Evolutionary conservation across 2,329 filamentous ascomycete genomes (phyloP).

Genomic region (Sphaceloma murrayae): DNA sequence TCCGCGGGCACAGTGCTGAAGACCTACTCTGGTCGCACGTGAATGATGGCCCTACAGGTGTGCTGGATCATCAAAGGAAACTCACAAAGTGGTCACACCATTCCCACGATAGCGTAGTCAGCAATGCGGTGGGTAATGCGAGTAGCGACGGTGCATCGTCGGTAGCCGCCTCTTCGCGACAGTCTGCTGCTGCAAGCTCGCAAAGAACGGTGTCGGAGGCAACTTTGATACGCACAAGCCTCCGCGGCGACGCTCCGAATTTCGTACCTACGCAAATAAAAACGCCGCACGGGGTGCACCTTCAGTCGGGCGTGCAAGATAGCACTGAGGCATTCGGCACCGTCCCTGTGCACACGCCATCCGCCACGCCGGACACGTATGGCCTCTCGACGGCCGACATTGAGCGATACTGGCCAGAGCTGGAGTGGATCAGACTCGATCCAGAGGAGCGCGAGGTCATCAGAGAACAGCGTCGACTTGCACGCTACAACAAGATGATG

Average conservation of each 20-base stretch:
- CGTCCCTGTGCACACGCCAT: too few relatives aligned
- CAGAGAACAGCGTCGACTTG: not conserved
- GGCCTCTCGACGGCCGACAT: slow-evolving; percentile 1
- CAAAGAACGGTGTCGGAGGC: slow-evolving; percentile 10
- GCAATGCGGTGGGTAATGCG: too few relatives aligned
- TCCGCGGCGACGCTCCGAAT: slow-evolving; percentile 18
- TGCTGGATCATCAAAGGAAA: not conserved
- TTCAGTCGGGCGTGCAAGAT: not conserved
- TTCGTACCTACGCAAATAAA: slow-evolving; percentile 14
- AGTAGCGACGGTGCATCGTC: too few relatives aligned
- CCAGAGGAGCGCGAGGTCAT: not conserved
- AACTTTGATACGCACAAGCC: slow-evolving; percentile 10
- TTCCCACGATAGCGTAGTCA: not conserved
- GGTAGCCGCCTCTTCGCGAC: too few relatives aligned
- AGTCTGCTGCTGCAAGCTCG: too few relatives aligned
- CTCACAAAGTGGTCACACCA: not conserved
- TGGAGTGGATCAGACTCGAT: not conserved
- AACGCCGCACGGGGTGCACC: not conserved
- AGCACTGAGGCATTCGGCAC: too few relatives aligned
- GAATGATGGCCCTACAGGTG: too few relatives aligned
- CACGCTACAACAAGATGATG: not conserved
- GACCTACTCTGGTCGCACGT: too few relatives aligned
- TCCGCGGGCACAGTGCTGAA: too few relatives aligned
- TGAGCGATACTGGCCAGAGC: slow-evolving; percentile 4
- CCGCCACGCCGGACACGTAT: not conserved